Conservation (phyloP, 768 basidiomycete genomes). For the Termitomyces sp. region DNA sequence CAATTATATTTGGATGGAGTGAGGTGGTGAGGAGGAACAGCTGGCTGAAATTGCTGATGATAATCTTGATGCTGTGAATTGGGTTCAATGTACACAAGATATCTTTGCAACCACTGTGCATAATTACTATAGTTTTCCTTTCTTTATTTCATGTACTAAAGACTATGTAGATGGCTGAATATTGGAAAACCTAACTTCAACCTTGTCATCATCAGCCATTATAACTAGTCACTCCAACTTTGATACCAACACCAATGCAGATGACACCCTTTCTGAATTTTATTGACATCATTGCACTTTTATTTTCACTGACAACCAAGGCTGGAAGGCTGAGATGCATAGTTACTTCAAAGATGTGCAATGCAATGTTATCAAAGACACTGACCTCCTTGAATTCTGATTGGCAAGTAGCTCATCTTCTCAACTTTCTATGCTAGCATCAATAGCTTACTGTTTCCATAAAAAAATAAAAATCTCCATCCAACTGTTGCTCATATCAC, state of each 20-base stretch:
- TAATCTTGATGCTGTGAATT: constrained; percentile 14
- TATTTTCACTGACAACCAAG: neutral
- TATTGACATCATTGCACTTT: too few relatives aligned
- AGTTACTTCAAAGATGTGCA: neutral
- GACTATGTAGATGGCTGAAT: too few relatives aligned
- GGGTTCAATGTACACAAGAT: constrained; percentile 14
- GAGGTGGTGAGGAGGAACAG: constrained; percentile 25
- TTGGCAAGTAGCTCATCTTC: neutral
- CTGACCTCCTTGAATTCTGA: neutral
- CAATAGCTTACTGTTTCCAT: too few relatives aligned
- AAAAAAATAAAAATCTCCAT: too few relatives aligned
- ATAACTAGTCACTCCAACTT: too few relatives aligned
- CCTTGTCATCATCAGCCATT: too few relatives aligned
- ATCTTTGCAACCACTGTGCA: constrained; percentile 11
- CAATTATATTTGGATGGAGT: constrained; percentile 18
- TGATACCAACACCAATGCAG: too few relatives aligned
- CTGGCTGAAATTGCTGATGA: constrained; percentile 7
- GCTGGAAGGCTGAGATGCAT: neutral
- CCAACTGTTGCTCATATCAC: too few relatives aligned
- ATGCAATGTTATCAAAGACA: neutral
- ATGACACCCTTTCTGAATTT: too few relatives aligned
- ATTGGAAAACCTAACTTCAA: neutral
- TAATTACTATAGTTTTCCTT: neutral
- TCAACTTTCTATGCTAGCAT: too few relatives aligned
- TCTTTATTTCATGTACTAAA: neutral